Evolutionary conservation across 768 basidiomycete genomes (phyloP), one percentile per base, ranked within the genome.

Genomic region (Mycena venus): DNA sequence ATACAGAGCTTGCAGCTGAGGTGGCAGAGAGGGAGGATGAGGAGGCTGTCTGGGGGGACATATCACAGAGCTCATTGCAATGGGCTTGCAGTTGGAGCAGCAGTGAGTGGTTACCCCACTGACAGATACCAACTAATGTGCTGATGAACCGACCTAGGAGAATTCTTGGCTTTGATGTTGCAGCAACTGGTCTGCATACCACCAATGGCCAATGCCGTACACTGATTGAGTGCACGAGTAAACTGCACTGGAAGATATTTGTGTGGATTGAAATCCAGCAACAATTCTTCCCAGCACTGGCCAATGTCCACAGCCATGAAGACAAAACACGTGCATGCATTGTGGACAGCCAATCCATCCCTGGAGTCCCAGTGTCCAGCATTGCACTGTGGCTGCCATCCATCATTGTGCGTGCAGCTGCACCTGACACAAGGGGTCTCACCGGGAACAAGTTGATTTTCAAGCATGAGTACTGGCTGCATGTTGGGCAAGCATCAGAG

Each of bases 331-430:
- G 40, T 17, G 40, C 12, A 14, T 17, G 12, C 40, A 17, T 17
- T 17, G 4, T 17, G 40, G 40, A 42, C 3, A 17, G 40, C 8
- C 40, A 42, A 17, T 14, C 40, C 14, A 15, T 14, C 40, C 40
- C 40, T 11, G 40, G 40, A 5, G 12, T 42, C 6, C 4, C 4
- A 17, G 40, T 15, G 6, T 42, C 40, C 6, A 17, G 19, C 4
- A 42, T 23, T 77, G 7, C 6, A 23, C 73, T 82, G 0, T 80
- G 75, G 75, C 70, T 82, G 19, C 81, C 80, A 11, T 82, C 80
- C 1, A 10, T 4, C 67, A 75, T 27, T 31, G 25, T 67, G 10
- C 29, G 34, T 8, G 36, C 14, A n/a, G 19, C 38, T 10, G 42
- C 59, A 23, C 34, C 62, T 49, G 2, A 29, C 23, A 49, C 36